Base-by-base conservation (phyloP, 805 yeast genomes). In the Debaryomyces prosopidis region DNA sequence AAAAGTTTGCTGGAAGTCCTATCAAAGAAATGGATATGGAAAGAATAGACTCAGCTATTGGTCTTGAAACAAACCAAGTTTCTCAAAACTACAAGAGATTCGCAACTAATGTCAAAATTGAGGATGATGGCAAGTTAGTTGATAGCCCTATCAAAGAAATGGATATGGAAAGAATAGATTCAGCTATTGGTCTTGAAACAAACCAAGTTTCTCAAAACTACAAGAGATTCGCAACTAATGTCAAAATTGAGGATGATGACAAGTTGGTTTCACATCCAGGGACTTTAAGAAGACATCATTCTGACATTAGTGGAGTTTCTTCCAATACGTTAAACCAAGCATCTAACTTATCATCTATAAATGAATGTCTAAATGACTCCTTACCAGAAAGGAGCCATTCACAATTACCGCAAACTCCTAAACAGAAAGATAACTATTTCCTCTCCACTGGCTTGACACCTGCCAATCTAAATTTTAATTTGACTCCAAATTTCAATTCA, bases 401-500 rank as follows among this genome's bases (percentile, higher is more conserved):
- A 7, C 33, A 30, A 30, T 34, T 36, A 26, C 74, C 74, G 0
- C 70, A 65, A 49, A 69, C 75, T 8, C 75, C 75, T 9, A 65
- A 56, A 43, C 49, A 41, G 34, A 63, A 60, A 44, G 72, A 66
- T 12, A 58, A 60, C 44, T 59, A 54, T 39, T 41, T 54, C 39
- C 48, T 51, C 14, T 55, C 55, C 45, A 23, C 56, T 3, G 71
- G 71, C 4, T 55, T 65, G 31, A 66, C 71, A 1, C 71, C 71
- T 4, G 44, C 48, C 28, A 44, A 47, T 28, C 49, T 63, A 47
- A 50, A 59, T 1, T 66, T 59, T 53, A 68, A 65, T 51, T 59
- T 68, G 44, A 70, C 74, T 12, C 74, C 75, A 5, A 73, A 66
- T 47, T 66, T 69, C 59, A 69, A 68, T 53, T 55, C 71, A 11